Evolutionary conservation across 192 early-diverging fungal genomes (phyloP).

Genomic region (Coemansia umbellata): DNA sequence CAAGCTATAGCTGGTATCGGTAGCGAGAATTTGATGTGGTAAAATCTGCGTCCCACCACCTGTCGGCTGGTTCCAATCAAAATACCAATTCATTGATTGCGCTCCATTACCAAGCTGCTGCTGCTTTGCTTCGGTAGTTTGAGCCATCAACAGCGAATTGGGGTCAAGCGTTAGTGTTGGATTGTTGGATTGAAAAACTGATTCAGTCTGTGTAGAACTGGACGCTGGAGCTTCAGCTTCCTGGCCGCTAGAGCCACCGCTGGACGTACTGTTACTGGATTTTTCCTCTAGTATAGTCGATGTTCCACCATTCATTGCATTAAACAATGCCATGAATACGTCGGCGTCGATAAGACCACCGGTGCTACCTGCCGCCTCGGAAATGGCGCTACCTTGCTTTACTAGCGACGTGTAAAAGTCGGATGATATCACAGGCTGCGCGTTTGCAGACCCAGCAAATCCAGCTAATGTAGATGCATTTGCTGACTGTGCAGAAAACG

Average conservation of each 20-base stretch:
- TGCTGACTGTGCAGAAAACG: neutral
- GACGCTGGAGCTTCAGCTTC: too few relatives aligned
- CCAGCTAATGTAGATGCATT: neutral
- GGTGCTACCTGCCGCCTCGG: neutral
- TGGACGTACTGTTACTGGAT: neutral
- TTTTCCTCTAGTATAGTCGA: neutral
- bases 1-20: neutral
- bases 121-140: neutral
- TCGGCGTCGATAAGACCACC: neutral
- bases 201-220: too few relatives aligned
- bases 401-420: neutral
- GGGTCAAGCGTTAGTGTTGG: conserved; percentile 32
- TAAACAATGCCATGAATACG: conserved; percentile 43
- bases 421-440: neutral
- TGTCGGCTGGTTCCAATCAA: conserved; percentile 20
- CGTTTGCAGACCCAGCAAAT: conserved; percentile 1
- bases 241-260: too few relatives aligned
- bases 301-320: conserved; percentile 30
- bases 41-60: neutral
- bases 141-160: conserved; percentile 11
- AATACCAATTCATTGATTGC: conserved; percentile 38
- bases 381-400: neutral
- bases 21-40: neutral
- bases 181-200: too few relatives aligned
- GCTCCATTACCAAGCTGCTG: conserved; percentile 5